phyloP scores from a whole-genome alignment of 2,329 filamentous ascomycete species.

The Colletotrichum tanaceti region DNA sequence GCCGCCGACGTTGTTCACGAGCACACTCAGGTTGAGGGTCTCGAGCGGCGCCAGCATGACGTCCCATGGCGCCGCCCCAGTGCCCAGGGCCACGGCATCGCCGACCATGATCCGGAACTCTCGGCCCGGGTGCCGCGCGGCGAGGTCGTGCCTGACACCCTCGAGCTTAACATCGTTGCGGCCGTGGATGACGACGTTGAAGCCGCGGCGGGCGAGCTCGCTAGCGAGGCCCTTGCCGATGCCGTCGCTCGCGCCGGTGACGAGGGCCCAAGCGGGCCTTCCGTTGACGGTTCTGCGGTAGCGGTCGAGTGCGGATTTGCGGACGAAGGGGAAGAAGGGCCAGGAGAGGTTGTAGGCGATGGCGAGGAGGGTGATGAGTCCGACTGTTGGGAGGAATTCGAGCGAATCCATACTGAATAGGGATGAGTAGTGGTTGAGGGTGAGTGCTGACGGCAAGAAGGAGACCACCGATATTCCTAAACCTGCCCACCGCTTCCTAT shows the following conservation, averaged over 20 bases:
- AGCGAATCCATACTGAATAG: conserved; percentile 13
- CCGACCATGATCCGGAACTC: conserved; percentile 56
- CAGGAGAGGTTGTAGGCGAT: conserved; percentile 24
- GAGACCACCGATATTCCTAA: not conserved
- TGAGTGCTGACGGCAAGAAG: not conserved
- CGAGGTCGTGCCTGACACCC: conserved; percentile 53
- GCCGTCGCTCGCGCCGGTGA: conserved; percentile 67
- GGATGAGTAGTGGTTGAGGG: not conserved
- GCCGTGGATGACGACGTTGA: conserved; percentile 70
- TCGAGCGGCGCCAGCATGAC: conserved; percentile 35
- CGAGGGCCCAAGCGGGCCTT: conserved; percentile 56
- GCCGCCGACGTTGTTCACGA: conserved; percentile 43
- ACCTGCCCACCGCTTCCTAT: conserved; percentile 1
- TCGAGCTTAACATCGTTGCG: conserved; percentile 62
- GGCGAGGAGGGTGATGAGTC: conserved; percentile 16
- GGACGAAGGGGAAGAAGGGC: conserved; percentile 31
- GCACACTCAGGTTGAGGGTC: conserved; percentile 41
- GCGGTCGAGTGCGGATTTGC: conserved; percentile 38
- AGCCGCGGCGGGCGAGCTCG: conserved; percentile 63
- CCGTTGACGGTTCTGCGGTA: conserved; percentile 43
- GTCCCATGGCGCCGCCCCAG: conserved; percentile 19
- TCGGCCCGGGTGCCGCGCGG: conserved; percentile 52
- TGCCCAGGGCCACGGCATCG: conserved; percentile 51
- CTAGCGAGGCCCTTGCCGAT: conserved; percentile 64
- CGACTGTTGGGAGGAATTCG: conserved; percentile 5